Evolutionary conservation across 2,329 filamentous ascomycete genomes (phyloP), one percentile per base, ranked within the genome.

Genomic region (Aspergillus tamarii): DNA sequence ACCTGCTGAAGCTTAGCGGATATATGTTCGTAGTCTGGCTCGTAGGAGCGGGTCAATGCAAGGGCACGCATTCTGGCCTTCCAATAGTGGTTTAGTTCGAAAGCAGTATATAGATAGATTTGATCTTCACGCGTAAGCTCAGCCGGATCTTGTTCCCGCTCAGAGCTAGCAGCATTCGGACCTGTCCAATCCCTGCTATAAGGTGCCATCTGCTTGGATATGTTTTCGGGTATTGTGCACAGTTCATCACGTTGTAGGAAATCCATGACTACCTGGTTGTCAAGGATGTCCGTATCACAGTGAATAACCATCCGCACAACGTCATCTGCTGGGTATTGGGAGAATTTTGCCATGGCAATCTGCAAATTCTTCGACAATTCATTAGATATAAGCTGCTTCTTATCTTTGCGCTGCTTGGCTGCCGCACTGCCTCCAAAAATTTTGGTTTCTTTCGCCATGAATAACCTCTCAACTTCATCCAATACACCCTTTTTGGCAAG

Each of bases 181-280:
- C 93, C 93, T 7, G 93, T 97, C 93, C 94, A 97, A 80, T 99
- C 95, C 75, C 93, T 96, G 79, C 92, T 94, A 78, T 98, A 99
- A 0, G 94, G 93, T 4, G 93, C 94, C 89, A 99, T 92, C 62
- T 92, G 85, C 79, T 98, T 99, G 52, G 90, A 85, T 1, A 91
- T 90, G 71, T 96, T 97, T 73, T 98, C 94, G 0, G 94, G 90
- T 64, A 98, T 91, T 64, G 91, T 94, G 83, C 93, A 97, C 70
- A 98, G 84, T 70, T 97, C 94, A 65, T 97, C 93, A 75, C 92
- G 92, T 76, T 94, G 92, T 72, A 98, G 78, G 80, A 99, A 99
- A 52, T 98, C 94, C 93, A 99, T 96, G 61, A 98, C 92, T 21
- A 96, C 94, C 64, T 83, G 83, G 74, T 96, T 97, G 70, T 97